Evolutionary conservation across 306 rosid genomes (phyloP).

Genomic region (Sesbania bispinosa): DNA sequence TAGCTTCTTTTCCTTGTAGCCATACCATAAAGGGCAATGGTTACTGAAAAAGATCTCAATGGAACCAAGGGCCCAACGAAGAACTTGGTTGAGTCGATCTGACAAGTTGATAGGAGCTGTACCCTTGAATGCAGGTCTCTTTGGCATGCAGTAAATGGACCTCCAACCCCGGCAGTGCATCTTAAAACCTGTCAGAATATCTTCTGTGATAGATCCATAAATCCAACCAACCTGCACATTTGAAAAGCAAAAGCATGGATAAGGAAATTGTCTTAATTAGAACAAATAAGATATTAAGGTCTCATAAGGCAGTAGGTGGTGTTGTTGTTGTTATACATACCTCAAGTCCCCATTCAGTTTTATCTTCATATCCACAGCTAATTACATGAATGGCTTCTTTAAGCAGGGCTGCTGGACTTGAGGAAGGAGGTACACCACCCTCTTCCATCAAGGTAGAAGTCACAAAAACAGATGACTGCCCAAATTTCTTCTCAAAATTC

Average conservation of each 20-base stretch:
- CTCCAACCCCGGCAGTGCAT: conserved; percentile 99
- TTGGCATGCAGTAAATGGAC: conserved; percentile 82
- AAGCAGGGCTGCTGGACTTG: conserved; percentile 79
- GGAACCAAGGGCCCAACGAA: conserved; percentile 93
- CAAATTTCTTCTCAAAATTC: conserved; percentile 41
- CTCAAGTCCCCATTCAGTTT: conserved; percentile 65
- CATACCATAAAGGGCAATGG: conserved; percentile 85
- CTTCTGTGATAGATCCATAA: conserved; percentile 89
- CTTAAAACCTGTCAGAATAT: conserved; percentile 84
- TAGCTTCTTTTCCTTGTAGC: conserved; percentile 83
- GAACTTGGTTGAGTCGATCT: conserved; percentile 89
- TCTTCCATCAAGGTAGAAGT: conserved; percentile 91
- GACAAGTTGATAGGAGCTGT: conserved; percentile 96
- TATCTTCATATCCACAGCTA: conserved; percentile 64
- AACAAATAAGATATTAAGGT: conserved; percentile 12
- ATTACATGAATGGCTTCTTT: conserved; percentile 95
- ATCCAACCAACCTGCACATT: conserved; percentile 83
- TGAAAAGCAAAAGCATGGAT: conserved; percentile 14
- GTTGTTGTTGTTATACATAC: conserved; percentile 40
- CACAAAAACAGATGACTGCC: conserved; percentile 83
- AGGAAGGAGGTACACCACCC: conserved; percentile 93
- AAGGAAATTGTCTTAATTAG: not conserved
- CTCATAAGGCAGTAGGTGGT: not conserved
- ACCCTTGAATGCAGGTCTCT: conserved; percentile 82
- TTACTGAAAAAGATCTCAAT: conserved; percentile 91